phyloP scores from a whole-genome alignment of 257 asterid species.

The Jasminum sambac region DNA sequence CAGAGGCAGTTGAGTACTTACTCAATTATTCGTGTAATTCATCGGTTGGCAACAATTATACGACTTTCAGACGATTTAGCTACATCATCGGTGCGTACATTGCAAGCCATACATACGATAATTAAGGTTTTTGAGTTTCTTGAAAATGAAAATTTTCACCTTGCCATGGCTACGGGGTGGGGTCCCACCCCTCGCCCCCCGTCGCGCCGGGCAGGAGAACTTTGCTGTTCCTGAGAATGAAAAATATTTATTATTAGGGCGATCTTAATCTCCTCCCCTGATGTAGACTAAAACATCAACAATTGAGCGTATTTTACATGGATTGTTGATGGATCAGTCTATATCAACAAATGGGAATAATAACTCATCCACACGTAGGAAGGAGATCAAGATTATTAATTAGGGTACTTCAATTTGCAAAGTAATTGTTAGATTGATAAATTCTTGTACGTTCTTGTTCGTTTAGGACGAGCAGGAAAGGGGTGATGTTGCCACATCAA shows the following conservation, averaged over 20 bases:
- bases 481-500: neutral
- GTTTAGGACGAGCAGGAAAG: neutral
- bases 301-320: too few relatives aligned
- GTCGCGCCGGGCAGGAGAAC: too few relatives aligned
- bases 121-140: neutral
- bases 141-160: neutral
- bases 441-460: neutral
- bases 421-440: neutral
- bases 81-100: conserved; percentile 34
- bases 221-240: too few relatives aligned
- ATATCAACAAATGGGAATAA: too few relatives aligned
- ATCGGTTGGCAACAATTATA: conserved; percentile 20
- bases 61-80: conserved; percentile 34
- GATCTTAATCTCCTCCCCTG: too few relatives aligned
- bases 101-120: neutral
- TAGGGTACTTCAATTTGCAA: neutral
- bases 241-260: too few relatives aligned
- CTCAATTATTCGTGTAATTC: conserved; percentile 29
- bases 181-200: too few relatives aligned
- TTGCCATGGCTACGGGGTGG: too few relatives aligned
- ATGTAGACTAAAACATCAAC: too few relatives aligned
- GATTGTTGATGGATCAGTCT: too few relatives aligned
- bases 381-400: too few relatives aligned
- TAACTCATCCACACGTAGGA: too few relatives aligned
- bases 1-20: conserved; percentile 23